Base-by-base conservation (phyloP, 352 stramenopile species). In the Phytophthora fragariae region DNA sequence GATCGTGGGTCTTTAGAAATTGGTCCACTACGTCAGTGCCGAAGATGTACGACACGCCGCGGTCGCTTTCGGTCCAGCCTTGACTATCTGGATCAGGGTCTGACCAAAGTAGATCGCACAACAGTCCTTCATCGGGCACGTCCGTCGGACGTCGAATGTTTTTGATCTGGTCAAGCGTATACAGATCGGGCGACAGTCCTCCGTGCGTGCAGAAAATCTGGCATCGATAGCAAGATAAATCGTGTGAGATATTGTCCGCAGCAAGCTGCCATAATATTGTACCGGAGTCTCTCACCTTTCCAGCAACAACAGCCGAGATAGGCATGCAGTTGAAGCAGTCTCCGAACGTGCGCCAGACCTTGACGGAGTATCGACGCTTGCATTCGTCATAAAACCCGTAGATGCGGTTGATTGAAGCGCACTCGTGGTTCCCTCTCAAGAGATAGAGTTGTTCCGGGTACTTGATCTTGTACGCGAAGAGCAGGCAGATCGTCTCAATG, bases 351-450 rank as follows among this genome's bases (percentile, higher is more conserved):
- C 92, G 83, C 96, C 96, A 99, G 17, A 99, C 77, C 65, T 98
- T 98, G 46, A 98, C 83, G 7, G 84, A 94, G 76, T 98, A 98
- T 44, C 93, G 81, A 12, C 91, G 84, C 73, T 99, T 99, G 92
- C 97, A 99, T 75, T 99, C 98, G 76, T 99, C 97, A 79, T 99
- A 99, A 77, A 99, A 99, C 19, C 97, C 98, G 83, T 99, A 99
- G 76, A 99, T 99, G 49, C 97, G 91, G 82, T 99, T 99, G 71
- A 99, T 99, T 27, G 97, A 98, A 39, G 96, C 95, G 68, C 94
- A 99, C 80, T 99, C 98, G 83, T 99, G 98, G 85, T 99, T 99
- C 6, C 98, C 98, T 37, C 98, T 86, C 55, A 99, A 81, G 12
- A 99, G 89, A 72, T 98, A 99, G 69, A 99, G 98, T 55, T 98